phyloP scores from a whole-genome alignment of 192 early-diverging fungal genomes.

The Coemansia pectinata region DNA sequence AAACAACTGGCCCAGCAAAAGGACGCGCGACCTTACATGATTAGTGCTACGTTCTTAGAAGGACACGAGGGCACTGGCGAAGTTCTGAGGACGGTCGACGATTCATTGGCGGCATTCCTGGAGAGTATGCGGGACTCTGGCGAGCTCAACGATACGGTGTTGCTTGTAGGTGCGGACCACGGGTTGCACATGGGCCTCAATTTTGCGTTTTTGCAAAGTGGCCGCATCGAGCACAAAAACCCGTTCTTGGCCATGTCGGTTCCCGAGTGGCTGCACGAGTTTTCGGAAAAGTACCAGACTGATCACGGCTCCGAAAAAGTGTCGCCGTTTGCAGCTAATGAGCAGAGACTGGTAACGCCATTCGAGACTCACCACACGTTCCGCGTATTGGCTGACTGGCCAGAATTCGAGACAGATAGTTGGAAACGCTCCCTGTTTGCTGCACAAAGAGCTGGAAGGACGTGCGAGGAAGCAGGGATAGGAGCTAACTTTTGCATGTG shows the following conservation, averaged over 20 bases:
- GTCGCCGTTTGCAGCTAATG: conserved; percentile 37
- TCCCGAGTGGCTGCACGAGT: conserved; percentile 40
- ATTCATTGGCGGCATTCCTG: conserved; percentile 26
- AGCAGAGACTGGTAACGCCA: conserved; percentile 45
- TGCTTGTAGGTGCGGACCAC: conserved; percentile 39
- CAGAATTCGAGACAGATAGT: conserved; percentile 16
- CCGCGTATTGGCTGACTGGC: conserved; percentile 42
- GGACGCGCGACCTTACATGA: conserved; percentile 34
- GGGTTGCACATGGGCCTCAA: conserved; percentile 53
- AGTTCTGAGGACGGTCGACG: conserved; percentile 36
- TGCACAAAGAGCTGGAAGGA: conserved; percentile 27
- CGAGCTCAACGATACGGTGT: conserved; percentile 41
- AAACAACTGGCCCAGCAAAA: background rate
- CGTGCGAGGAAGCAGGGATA: conserved; percentile 39
- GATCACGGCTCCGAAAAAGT: conserved; percentile 10
- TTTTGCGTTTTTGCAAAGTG: conserved; percentile 44
- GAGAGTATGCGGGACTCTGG: conserved; percentile 29
- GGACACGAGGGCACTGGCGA: conserved; percentile 54
- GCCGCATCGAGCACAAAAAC: conserved; percentile 50
- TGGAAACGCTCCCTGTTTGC: conserved; percentile 39
- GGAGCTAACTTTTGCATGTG: conserved; percentile 44
- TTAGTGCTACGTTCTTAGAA: conserved; percentile 31
- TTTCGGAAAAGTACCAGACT: conserved; percentile 25
- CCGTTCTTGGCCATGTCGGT: conserved; percentile 43
- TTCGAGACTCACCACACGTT: conserved; percentile 48